phyloP scores from a whole-genome alignment of 768 basidiomycete genomes.

The Russula ochroleuca region DNA sequence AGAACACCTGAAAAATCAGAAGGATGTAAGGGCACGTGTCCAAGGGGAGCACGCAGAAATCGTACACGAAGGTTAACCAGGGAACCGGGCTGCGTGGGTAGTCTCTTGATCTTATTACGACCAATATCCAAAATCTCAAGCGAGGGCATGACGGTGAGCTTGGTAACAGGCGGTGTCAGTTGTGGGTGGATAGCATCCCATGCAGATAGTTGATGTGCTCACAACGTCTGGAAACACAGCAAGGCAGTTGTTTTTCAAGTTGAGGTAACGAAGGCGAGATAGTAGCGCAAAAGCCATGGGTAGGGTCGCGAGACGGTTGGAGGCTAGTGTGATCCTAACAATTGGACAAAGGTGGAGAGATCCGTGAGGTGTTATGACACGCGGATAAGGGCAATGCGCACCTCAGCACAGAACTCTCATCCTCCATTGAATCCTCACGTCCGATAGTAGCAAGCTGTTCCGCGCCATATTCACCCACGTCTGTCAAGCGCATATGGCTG shows the following conservation, averaged over 20 bases:
- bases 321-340: constrained; percentile 74
- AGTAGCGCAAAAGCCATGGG: constrained; percentile 71
- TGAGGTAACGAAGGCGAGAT: constrained; percentile 75
- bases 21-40: background rate
- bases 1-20: constrained; percentile 60
- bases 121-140: constrained; percentile 94
- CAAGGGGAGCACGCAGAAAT: constrained; percentile 1
- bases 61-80: constrained; percentile 70
- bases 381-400: constrained; percentile 36
- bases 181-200: background rate
- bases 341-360: background rate
- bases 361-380: background rate
- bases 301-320: constrained; percentile 76
- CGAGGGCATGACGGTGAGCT: constrained; percentile 81
- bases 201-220: constrained; percentile 35
- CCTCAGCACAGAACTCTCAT: constrained; percentile 58
- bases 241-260: constrained; percentile 81
- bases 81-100: constrained; percentile 78
- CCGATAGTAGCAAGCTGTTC: constrained; percentile 67
- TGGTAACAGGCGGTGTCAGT: constrained; percentile 14
- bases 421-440: constrained; percentile 43
- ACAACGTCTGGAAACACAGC: constrained; percentile 84
- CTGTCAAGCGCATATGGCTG: constrained; percentile 69
- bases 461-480: constrained; percentile 71
- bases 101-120: constrained; percentile 78